Evolutionary conservation across 1,139 yeast genomes (phyloP).

Genomic region (Yamadazyma blattariae): DNA sequence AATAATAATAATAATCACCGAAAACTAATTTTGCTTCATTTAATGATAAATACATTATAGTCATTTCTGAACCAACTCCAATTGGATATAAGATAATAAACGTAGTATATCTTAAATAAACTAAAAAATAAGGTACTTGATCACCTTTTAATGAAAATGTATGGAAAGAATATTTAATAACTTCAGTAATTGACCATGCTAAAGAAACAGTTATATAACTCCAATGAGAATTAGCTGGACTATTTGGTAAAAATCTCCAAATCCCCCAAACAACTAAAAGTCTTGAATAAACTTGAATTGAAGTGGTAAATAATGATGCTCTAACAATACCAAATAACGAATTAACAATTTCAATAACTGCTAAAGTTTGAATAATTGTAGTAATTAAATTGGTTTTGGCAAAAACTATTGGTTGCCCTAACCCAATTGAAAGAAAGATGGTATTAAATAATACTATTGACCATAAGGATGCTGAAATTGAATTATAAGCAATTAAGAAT

Average conservation of each 20-base stretch:
- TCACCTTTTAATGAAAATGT: constrained; percentile 60
- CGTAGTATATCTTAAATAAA: constrained; percentile 77
- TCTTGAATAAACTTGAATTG: constrained; percentile 84
- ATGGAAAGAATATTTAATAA: constrained; percentile 82
- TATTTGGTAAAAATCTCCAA: constrained; percentile 66
- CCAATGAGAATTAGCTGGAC: constrained; percentile 61
- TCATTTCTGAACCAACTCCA: constrained; percentile 84
- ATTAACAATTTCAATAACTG: constrained; percentile 78
- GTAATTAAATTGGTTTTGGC: constrained; percentile 58
- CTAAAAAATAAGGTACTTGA: constrained; percentile 62
- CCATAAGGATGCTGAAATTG: constrained; percentile 47
- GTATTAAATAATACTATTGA: constrained; percentile 42
- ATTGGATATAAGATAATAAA: constrained; percentile 84
- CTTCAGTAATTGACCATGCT: constrained; percentile 92
- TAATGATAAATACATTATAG: constrained; percentile 66
- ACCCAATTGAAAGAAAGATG: constrained; percentile 28
- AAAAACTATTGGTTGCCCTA: constrained; percentile 62
- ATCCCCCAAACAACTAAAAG: constrained; percentile 82
- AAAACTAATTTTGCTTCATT: constrained; percentile 53
- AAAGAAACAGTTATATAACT: constrained; percentile 62
- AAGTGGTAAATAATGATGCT: constrained; percentile 81
- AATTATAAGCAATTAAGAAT: constrained; percentile 45
- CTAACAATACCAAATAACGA: constrained; percentile 75
- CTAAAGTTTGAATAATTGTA: constrained; percentile 75
- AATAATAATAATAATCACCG: constrained; percentile 53